Evolutionary conservation across 1,284 basidiomycete species (phyloP).

Genomic region (Tilletia indica): DNA sequence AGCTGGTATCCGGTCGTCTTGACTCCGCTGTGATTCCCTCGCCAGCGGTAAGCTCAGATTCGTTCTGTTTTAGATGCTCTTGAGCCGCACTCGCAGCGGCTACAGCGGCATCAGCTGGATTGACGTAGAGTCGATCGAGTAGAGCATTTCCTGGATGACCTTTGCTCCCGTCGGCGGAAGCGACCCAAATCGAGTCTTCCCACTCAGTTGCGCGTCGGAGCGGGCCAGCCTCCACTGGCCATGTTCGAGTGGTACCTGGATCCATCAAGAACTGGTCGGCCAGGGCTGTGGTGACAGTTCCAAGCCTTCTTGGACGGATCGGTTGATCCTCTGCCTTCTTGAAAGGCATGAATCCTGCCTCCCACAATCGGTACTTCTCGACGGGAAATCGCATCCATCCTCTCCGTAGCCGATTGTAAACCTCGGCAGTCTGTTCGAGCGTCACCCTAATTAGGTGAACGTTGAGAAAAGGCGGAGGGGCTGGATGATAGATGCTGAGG

Average conservation of each 20-base stretch:
- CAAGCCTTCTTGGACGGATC: background rate
- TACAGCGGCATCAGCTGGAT: background rate
- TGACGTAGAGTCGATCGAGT: conserved; percentile 7
- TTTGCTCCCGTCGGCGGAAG: background rate
- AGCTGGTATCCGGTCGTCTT: background rate
- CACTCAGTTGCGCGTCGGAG: background rate
- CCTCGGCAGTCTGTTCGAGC: conserved; percentile 52
- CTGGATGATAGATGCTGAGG: conserved; percentile 45
- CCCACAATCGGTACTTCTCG: conserved; percentile 52
- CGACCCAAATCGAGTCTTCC: conserved; percentile 12
- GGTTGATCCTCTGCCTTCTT: conserved; percentile 36
- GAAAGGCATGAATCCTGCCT: conserved; percentile 51
- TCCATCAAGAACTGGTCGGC: background rate
- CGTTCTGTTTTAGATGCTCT: background rate
- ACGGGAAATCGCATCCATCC: conserved; percentile 46
- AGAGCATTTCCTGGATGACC: conserved; percentile 9
- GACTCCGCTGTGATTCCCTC: background rate
- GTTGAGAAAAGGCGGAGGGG: conserved; percentile 47
- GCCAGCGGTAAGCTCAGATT: background rate
- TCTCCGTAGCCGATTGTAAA: conserved; percentile 42
- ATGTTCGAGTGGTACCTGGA: too few species aligned
- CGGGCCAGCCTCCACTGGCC: background rate
- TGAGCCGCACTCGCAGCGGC: background rate
- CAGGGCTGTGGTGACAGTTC: background rate
- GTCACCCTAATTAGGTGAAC: conserved; percentile 51